Evolutionary conservation across 2,329 filamentous ascomycete species (phyloP), one percentile per base, ranked within the genome.

Genomic region (Fonsecaea monophora): DNA sequence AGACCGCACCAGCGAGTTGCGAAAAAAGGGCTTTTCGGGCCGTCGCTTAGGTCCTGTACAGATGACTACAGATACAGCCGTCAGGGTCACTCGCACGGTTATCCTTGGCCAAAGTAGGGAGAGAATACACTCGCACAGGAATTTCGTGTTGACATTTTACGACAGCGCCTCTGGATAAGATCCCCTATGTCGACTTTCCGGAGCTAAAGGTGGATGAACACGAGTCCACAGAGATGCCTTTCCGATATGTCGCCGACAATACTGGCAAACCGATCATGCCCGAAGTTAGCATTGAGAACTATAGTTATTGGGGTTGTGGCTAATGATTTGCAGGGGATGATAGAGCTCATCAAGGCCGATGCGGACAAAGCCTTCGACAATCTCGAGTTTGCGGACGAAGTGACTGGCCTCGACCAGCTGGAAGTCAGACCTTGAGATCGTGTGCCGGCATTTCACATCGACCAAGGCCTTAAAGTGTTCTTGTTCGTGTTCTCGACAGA

Each of bases 21-120:
- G 95, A 60, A 93, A 92, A 79, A 97, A 98, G 77, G 95, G 95
- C 2, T 99, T 96, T 74, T 84, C 89, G 65, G 93, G 94, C 65
- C 89, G 95, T 61, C 86, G 95, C 65, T 84, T 99, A 35, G 95
- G 95, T 0, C 92, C 94, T 7, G 90, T 94, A 73, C 95, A 99
- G 80, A 97, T 99, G 94, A 98, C 95, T 2, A 99, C 95, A 4
- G 95, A 99, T 78, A 99, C 95, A 21, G 95, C 95, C 4, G 95
- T 97, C 59, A 87, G 95, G 72, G 94, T 97, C 53, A 98, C 95
- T 37, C 87, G 95, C 71, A 90, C 96, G 73, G 91, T 98, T 5
- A 89, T 94, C 10, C 91, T 96, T 75, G 87, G 94, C 71, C 90
- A 90, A 82, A 86, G 94, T 96, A 79, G 71, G 86, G 30, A 76